Conservation (phyloP, 2,329 filamentous ascomycete genomes). For the Botryotinia convoluta region DNA sequence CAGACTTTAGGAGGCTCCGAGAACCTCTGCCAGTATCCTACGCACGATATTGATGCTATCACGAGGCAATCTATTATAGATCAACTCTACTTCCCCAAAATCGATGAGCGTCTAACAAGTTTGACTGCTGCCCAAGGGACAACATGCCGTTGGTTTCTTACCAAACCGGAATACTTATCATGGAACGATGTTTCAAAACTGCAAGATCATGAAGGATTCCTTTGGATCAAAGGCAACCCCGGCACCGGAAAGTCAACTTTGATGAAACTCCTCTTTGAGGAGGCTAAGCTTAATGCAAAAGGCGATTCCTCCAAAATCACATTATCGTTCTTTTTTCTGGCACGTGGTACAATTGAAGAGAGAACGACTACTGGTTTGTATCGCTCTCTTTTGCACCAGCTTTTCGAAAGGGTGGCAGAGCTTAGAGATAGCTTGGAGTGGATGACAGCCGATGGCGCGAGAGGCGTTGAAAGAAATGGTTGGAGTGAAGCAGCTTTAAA, state of each 20-base stretch:
- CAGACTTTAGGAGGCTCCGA: neutral
- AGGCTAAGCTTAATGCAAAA: constrained; percentile 27
- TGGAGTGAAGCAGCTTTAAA: constrained; percentile 37
- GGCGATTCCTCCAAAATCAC: constrained; percentile 27
- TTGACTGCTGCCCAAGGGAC: constrained; percentile 41
- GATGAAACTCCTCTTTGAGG: constrained; percentile 42
- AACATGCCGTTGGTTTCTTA: constrained; percentile 45
- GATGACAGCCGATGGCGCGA: constrained; percentile 31
- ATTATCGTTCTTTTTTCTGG: constrained; percentile 40
- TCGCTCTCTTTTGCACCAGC: constrained; percentile 48
- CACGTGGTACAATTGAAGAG: constrained; percentile 41
- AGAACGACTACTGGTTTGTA: constrained; percentile 49
- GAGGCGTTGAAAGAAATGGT: constrained; percentile 28
- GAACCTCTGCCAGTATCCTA: neutral
- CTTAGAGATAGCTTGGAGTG: constrained; percentile 36
- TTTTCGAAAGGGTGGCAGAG: constrained; percentile 41
- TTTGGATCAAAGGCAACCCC: constrained; percentile 50
- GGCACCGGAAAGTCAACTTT: constrained; percentile 47
- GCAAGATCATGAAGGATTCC: constrained; percentile 40
- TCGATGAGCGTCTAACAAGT: constrained; percentile 40
- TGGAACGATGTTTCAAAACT: constrained; percentile 41
- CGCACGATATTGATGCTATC: constrained; percentile 18
- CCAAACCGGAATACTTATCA: constrained; percentile 37
- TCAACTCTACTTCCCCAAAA: constrained; percentile 42
- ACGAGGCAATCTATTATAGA: constrained; percentile 36